Evolutionary conservation across 441 rosid genomes (phyloP).

Genomic region (Populus hybrid): DNA sequence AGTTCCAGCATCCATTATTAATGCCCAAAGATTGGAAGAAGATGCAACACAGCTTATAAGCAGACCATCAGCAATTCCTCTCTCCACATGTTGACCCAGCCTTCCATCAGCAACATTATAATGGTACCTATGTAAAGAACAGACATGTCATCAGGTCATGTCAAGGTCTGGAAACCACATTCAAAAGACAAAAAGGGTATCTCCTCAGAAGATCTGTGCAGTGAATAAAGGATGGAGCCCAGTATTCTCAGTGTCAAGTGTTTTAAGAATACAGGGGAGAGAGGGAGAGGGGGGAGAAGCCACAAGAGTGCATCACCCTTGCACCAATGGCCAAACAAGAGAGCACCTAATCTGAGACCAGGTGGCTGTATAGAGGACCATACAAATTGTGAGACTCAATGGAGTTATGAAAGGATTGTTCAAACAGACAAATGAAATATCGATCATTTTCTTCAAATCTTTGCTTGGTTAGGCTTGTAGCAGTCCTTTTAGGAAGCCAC

Average conservation of each 20-base stretch:
- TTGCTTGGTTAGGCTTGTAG: background rate
- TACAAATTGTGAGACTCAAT: background rate
- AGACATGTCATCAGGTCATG: constrained; percentile 18
- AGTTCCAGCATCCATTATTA: constrained; percentile 99
- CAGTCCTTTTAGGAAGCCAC: background rate
- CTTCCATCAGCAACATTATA: constrained; percentile 96
- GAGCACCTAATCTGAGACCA: background rate
- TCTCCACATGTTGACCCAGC: constrained; percentile 90
- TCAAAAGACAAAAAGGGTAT: background rate
- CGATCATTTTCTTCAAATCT: background rate
- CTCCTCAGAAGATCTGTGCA: background rate
- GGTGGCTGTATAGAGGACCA: background rate
- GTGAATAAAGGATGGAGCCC: background rate
- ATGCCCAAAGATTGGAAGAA: constrained; percentile 94
- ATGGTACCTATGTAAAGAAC: constrained; percentile 66
- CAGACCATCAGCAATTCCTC: constrained; percentile 92
- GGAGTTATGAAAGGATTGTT: background rate
- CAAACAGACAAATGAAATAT: background rate
- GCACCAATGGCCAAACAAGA: background rate
- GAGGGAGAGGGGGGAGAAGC: background rate
- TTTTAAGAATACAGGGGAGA: background rate
- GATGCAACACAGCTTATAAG: constrained; percentile 94
- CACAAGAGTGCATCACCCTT: background rate
- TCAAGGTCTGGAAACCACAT: background rate
- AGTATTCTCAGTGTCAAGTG: background rate